Base-by-base conservation (phyloP, 257 asterid genomes). In the Plectranthus barbatus region DNA sequence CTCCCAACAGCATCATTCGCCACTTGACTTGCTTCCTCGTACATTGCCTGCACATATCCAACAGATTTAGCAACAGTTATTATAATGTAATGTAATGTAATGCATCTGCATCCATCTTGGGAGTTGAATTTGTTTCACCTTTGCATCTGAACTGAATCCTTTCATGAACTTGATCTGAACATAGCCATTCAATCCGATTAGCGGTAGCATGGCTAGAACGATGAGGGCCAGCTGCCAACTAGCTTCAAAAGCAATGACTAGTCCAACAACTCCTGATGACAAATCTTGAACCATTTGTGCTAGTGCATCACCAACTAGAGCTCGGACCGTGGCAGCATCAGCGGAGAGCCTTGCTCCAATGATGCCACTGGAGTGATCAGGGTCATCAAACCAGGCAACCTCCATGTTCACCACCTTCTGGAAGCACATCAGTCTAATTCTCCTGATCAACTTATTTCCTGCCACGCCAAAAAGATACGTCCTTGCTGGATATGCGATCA, bases 1-100 rank as follows among this genome's bases (percentile, higher is more conserved):
- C n/a, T n/a, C n/a, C n/a, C n/a, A n/a, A n/a, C n/a, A n/a, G n/a
- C n/a, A n/a, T n/a, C n/a, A n/a, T n/a, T 83, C 6, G 91, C 94
- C 13, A 88, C 87, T 64, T 81, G 91, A 60, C 94, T 85, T 5
- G 95, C 96, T 61, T 88, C 86, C 70, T 85, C 95, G 21, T 88
- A 88, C 87, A 81, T 77, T 14, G 58, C 76, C 94, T 85, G 80
- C 66, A 63, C 4, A 7, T n/a, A 0, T n/a, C 12, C 13, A 11
- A 26, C 1, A 13, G 26, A 11, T 53, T 26, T 9, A 34, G 6
- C 1, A 33, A 33, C 5, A 4, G 14, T 13, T 11, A 20, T 13
- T 5, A 1, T 1, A 29, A n/a, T 10, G 14, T n/a, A n/a, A n/a
- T n/a, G n/a, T n/a, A n/a, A n/a, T n/a, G n/a, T n/a, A n/a, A n/a